Evolutionary conservation across 2,329 filamentous ascomycete genomes (phyloP).

Genomic region (Leptographium flavum): DNA sequence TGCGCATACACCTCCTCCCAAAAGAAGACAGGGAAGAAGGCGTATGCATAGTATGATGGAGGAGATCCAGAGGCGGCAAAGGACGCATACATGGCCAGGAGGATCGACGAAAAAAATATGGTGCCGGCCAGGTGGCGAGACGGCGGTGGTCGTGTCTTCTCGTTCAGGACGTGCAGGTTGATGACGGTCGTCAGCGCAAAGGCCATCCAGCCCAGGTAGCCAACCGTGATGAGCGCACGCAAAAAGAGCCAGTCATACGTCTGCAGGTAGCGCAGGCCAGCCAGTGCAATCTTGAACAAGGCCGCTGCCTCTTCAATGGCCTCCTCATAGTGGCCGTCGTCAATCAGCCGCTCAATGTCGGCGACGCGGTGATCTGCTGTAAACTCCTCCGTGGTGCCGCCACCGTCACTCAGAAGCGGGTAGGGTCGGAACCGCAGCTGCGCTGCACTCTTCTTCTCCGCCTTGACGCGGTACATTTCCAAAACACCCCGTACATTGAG

Average conservation of each 20-base stretch:
- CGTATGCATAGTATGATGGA: constrained; percentile 76
- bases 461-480: constrained; percentile 94
- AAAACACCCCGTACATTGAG: constrained; percentile 77
- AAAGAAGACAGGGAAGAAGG: constrained; percentile 82
- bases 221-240: constrained; percentile 71
- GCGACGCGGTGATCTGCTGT: constrained; percentile 48
- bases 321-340: constrained; percentile 50
- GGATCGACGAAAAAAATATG: constrained; percentile 57
- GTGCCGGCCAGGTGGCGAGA: constrained; percentile 45
- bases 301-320: constrained; percentile 67
- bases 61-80: constrained; percentile 72
- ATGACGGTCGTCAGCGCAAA: constrained; percentile 83
- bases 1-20: constrained; percentile 91
- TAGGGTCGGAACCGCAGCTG: constrained; percentile 71
- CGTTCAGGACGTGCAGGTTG: constrained; percentile 72
- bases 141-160: constrained; percentile 45
- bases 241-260: constrained; percentile 98
- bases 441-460: constrained; percentile 62
- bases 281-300: constrained; percentile 61
- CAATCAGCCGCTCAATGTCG: constrained; percentile 54
- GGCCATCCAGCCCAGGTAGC: constrained; percentile 91
- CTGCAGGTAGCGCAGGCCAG: constrained; percentile 84
- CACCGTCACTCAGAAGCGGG: constrained; percentile 46
- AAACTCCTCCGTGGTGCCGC: not conserved
- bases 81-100: constrained; percentile 64